phyloP scores from a whole-genome alignment of 495 filamentous ascomycete species.

The Hapsidospora chrysogenum region DNA sequence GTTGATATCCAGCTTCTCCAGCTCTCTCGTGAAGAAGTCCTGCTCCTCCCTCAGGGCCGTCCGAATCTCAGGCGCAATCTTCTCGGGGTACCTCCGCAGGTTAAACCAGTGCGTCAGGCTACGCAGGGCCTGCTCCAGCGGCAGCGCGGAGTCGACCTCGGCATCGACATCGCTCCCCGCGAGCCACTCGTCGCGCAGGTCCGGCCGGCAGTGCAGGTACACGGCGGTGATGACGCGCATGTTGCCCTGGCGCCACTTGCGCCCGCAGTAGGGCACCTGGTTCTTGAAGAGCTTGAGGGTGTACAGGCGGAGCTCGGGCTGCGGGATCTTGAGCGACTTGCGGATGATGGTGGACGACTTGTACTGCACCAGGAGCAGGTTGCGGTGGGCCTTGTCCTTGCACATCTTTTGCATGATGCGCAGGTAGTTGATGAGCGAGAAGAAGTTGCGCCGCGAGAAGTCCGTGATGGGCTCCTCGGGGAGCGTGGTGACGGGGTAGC shows the following conservation, averaged over 20 bases:
- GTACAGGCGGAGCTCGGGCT: constrained; percentile 74
- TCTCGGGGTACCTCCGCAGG: constrained; percentile 58
- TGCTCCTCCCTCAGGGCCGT: constrained; percentile 56
- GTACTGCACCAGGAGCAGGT: constrained; percentile 83
- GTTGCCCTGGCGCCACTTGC: constrained; percentile 95
- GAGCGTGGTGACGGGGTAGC: constrained; percentile 44
- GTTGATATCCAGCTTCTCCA: constrained; percentile 60
- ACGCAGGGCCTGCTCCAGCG: constrained; percentile 75
- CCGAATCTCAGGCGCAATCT: constrained; percentile 55
- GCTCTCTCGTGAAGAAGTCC: constrained; percentile 79
- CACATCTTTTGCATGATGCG: constrained; percentile 95
- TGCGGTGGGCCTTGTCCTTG: constrained; percentile 84
- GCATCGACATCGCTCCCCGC: constrained; percentile 79
- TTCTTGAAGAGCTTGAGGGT: constrained; percentile 97
- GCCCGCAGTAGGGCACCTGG: constrained; percentile 92
- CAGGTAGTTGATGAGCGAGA: constrained; percentile 80
- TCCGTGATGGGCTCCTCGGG: constrained; percentile 72
- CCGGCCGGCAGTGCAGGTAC: constrained; percentile 81
- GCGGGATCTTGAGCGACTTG: constrained; percentile 72
- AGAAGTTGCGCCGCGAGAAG: constrained; percentile 89
- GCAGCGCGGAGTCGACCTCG: constrained; percentile 81
- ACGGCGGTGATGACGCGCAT: constrained; percentile 98
- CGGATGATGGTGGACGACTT: constrained; percentile 80
- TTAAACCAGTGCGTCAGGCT: constrained; percentile 89
- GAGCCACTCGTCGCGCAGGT: constrained; percentile 91